Evolutionary conservation across 495 filamentous ascomycete species (phyloP), one percentile per base, ranked within the genome.

Genomic region (Collariella sp.): DNA sequence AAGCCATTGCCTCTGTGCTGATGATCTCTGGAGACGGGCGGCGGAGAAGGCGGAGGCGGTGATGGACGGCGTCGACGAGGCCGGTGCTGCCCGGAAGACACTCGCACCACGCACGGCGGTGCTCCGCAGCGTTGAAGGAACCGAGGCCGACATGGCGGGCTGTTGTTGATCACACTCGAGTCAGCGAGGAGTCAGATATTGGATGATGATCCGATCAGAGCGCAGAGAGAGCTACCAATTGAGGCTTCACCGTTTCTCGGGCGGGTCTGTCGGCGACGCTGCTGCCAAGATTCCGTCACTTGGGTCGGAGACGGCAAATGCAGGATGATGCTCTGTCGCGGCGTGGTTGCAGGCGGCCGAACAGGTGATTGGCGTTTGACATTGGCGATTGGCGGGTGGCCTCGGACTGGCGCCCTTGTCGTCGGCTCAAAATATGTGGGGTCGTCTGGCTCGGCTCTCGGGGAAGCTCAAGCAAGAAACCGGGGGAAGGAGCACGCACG

Each of bases 81-180:
- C 34, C 20, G 55, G 16, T 7, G 40, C 42, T 5, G 45, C 26
- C 2, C 24, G 18, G 29, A 57, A 52, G 46, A 52, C 60, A 23
- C 54, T 55, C 7, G 54, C 56, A 31, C 26, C 26, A 13, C 60
- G 60, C 56, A 51, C 29, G 40, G 57, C 52, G 22, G 59, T 50
- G 55, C 56, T 52, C 42, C 53, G 60, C 40, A 62, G 50, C 40
- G 50, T 42, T 3, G 45, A 9, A 3, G 52, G 38, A 24, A 57
- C 46, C 15, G 56, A 51, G 49, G 61, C 56, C 35, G 64, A 58
- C 64, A 66, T 66, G 50, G 58, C 49, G 44, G 35, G 22, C 22
- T 42, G 40, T 18, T 46, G 12, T 34, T 13, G 10, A n/a, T 13
- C 13, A 4, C 18, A 22, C 38, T 38, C 29, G 24, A 5, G 7